Evolutionary conservation across 108 stramenopile genomes (phyloP).

Genomic region (Thalassiosira profunda): DNA sequence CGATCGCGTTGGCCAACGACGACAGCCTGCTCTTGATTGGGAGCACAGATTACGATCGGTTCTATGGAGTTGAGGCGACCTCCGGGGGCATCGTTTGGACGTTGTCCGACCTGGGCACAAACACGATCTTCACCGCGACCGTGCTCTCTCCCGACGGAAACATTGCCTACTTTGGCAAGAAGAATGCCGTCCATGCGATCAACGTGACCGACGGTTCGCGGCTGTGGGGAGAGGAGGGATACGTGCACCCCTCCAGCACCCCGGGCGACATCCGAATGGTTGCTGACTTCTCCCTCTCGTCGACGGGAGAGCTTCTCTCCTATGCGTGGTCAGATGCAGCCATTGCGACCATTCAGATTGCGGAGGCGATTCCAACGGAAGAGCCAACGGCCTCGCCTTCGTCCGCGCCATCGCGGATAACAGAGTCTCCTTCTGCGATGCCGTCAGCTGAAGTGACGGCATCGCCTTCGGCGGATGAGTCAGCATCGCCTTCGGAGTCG

Average conservation of each 20-base stretch:
- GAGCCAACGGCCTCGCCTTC: background rate
- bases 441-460: no score
- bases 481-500: no score
- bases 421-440: no score
- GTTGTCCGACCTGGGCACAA: background rate
- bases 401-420: background rate
- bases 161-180: slow-evolving; percentile 8
- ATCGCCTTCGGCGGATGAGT: no score
- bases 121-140: background rate
- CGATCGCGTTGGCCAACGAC: background rate
- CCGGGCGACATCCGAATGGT: background rate
- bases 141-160: background rate
- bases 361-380: background rate
- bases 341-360: slow-evolving; percentile 1
- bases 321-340: background rate
- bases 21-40: background rate
- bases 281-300: background rate
- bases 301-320: background rate
- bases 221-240: slow-evolving; percentile 2
- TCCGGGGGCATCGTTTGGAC: background rate
- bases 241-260: background rate
- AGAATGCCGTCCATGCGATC: background rate
- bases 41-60: no score
- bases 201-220: background rate
- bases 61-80: background rate